These are phyloP conservation scores for Phialophora tarda DNA, from an alignment of 2,329 filamentous ascomycete genomes.

Conservation along the genomic window DNA sequence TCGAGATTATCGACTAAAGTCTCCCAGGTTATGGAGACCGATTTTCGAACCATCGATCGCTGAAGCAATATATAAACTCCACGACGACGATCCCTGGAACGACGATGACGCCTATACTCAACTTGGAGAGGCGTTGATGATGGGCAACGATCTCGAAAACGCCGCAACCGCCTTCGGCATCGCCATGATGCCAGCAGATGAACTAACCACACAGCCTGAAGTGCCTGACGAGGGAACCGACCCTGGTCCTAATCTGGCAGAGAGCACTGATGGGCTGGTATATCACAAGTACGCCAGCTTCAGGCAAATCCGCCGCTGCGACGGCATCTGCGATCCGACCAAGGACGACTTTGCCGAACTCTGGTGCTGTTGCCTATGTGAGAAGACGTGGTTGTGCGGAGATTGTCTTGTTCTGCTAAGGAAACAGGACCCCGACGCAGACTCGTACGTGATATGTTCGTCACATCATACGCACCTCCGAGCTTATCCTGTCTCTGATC, in stretches of 20 bases:
- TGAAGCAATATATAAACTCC: constrained; percentile 8
- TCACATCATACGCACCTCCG: constrained; percentile 10
- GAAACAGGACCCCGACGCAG: constrained; percentile 12
- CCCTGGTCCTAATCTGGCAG: background rate
- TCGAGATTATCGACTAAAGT: constrained; percentile 16
- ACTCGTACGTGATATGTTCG: constrained; percentile 11
- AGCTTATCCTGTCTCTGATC: constrained; percentile 4
- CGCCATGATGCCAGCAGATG: constrained; percentile 13
- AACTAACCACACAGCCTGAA: constrained; percentile 2
- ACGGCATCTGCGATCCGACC: constrained; percentile 6
- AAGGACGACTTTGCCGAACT: constrained; percentile 14
- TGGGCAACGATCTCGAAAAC: constrained; percentile 16
- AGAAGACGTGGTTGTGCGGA: constrained; percentile 13
- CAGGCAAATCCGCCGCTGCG: constrained; percentile 7
- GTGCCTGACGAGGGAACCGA: constrained; percentile 4
- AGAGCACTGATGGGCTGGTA: constrained; percentile 8
- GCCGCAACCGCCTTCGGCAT: constrained; percentile 21
- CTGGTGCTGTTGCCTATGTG: constrained; percentile 13
- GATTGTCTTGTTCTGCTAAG: constrained; percentile 6
- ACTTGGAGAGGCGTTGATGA: constrained; percentile 17
- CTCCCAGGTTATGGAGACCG: constrained; percentile 11
- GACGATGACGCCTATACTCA: constrained; percentile 18
- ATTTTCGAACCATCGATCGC: constrained; percentile 9
- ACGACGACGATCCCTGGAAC: constrained; percentile 24
- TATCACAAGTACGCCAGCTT: constrained; percentile 22